Conservation (phyloP, 2,329 filamentous ascomycete species). For the Trichoderma lentiforme region DNA sequence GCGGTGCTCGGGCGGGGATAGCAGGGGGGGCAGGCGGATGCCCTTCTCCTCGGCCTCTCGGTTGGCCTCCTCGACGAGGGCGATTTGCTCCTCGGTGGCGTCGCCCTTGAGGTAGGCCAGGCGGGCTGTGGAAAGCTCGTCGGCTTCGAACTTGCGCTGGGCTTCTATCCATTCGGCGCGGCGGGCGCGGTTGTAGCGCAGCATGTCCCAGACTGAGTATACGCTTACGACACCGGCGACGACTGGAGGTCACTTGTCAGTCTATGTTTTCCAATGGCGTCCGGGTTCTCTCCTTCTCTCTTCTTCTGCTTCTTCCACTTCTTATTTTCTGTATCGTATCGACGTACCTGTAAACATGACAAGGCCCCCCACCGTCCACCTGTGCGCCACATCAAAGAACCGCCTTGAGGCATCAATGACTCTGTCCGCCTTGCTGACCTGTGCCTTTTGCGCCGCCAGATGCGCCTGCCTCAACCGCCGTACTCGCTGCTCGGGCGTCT, state of each 20-base stretch:
- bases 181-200: constrained; percentile 58
- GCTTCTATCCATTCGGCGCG: constrained; percentile 56
- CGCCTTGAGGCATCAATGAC: constrained; percentile 47
- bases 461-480: constrained; percentile 65
- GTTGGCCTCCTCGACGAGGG: constrained; percentile 56
- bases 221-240: constrained; percentile 54
- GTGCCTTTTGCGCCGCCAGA: constrained; percentile 60
- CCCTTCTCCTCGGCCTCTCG: constrained; percentile 44
- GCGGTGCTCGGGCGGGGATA: constrained; percentile 43
- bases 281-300: background rate
- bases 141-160: constrained; percentile 51
- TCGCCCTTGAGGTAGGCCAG: constrained; percentile 58
- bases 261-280: background rate
- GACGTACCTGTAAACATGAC: constrained; percentile 54
- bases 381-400: constrained; percentile 55
- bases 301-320: background rate
- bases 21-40: constrained; percentile 49
- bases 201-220: constrained; percentile 61
- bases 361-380: constrained; percentile 52
- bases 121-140: constrained; percentile 55
- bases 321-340: background rate
- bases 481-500: constrained; percentile 69
- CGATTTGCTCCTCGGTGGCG: constrained; percentile 54
- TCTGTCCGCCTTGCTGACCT: constrained; percentile 51
- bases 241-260: constrained; percentile 33